A percentile compares a stretch with the other conserved stretches of the same genome.
Evolutionary conservation across 805 yeast species (phyloP).

Genomic region (Wickerhamomyces mucosus): DNA sequence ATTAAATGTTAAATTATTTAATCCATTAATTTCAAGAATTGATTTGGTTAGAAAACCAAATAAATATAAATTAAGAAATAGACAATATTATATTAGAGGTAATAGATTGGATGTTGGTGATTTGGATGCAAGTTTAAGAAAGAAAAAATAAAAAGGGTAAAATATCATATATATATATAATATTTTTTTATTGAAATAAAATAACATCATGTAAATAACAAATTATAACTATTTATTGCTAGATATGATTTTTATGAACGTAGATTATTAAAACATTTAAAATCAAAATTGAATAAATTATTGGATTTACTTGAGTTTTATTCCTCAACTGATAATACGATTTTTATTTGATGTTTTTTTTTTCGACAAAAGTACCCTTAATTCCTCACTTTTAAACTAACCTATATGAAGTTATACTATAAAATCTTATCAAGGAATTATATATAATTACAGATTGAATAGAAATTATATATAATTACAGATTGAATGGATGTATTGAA

Average conservation of each 20-base stretch:
- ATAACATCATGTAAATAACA: neutral
- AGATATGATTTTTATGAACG: neutral
- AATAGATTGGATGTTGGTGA: conserved; percentile 70
- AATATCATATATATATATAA: neutral
- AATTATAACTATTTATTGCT: neutral
- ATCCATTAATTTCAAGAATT: conserved; percentile 67
- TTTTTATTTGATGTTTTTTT: neutral
- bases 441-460: neutral
- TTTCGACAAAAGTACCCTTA: no score
- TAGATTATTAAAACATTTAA: neutral
- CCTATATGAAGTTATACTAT: no score
- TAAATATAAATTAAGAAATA: conserved; percentile 67
- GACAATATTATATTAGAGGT: conserved; percentile 84
- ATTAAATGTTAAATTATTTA: conserved; percentile 67
- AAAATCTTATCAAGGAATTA: neutral
- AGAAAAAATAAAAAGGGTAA: conserved; percentile 8
- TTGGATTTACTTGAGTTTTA: neutral
- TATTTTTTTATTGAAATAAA: no score
- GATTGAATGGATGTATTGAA: neutral
- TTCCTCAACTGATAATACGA: neutral
- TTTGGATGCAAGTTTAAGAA: conserved; percentile 37
- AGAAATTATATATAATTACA: neutral
- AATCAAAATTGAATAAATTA: neutral
- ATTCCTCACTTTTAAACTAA: no score
- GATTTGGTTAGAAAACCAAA: conserved; percentile 71